A percentile compares a stretch with the other conserved stretches of the same genome.
phyloP scores from a whole-genome alignment of 1,284 basidiomycete genomes.

The Sparassis latifolia region DNA sequence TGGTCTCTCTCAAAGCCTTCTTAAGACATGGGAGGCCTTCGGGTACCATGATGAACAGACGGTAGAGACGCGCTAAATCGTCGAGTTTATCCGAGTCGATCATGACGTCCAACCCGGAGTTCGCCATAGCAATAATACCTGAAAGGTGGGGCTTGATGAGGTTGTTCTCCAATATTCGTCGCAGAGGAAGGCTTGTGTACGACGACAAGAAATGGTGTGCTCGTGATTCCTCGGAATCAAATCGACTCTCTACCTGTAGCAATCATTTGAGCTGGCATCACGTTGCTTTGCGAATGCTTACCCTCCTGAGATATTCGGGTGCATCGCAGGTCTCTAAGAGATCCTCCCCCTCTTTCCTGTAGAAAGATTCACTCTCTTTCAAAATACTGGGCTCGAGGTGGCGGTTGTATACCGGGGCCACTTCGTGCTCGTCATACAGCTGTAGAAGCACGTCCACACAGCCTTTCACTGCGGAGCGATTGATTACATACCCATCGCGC shows the following conservation, averaged over 20 bases:
- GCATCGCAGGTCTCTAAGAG: conserved; percentile 76
- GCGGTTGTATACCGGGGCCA: conserved; percentile 71
- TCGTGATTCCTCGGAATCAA: conserved; percentile 82
- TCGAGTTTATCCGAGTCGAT: conserved; percentile 76
- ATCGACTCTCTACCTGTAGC: conserved; percentile 72
- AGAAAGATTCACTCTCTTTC: conserved; percentile 75
- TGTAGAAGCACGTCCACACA: conserved; percentile 84
- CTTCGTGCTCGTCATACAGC: conserved; percentile 47
- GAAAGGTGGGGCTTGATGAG: conserved; percentile 77
- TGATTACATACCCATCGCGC: conserved; percentile 87
- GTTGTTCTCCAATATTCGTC: conserved; percentile 70
- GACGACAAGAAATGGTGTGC: conserved; percentile 87
- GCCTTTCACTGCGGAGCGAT: conserved; percentile 85
- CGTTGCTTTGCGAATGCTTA: conserved; percentile 30
- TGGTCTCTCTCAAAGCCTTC: conserved; percentile 68
- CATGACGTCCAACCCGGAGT: conserved; percentile 86
- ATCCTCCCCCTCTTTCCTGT: conserved; percentile 68
- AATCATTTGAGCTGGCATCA: conserved; percentile 1
- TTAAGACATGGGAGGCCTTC: conserved; percentile 65
- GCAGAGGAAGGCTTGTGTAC: conserved; percentile 66
- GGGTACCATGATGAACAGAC: conserved; percentile 70
- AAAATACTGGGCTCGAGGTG: conserved; percentile 86
- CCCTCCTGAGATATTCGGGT: conserved; percentile 76
- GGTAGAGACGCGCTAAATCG: conserved; percentile 79
- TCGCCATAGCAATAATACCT: conserved; percentile 73